Conservation (phyloP, 2,329 filamentous ascomycete species). For the Epichloe sibirici region DNA sequence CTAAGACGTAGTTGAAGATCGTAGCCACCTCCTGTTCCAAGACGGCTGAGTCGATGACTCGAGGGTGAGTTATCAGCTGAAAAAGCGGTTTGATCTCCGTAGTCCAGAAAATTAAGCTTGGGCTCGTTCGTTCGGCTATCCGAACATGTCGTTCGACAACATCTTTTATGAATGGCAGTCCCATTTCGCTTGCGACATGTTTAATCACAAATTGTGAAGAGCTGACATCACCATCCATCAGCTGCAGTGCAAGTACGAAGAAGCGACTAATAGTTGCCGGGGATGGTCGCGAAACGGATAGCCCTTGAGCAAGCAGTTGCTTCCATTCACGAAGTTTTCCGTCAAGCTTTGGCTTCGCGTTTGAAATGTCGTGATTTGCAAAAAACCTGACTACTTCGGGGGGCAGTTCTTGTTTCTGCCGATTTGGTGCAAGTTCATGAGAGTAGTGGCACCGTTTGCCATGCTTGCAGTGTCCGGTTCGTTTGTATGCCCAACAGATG, state of each 20-base stretch:
- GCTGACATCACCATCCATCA: conserved; percentile 12
- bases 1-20: conserved; percentile 23
- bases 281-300: not conserved
- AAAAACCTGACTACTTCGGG: not conserved
- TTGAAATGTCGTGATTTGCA: not conserved
- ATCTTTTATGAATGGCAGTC: conserved; percentile 17
- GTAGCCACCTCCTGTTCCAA: conserved; percentile 25
- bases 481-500: not conserved
- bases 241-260: conserved; percentile 10
- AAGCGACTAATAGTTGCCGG: conserved; percentile 5
- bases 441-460: conserved; percentile 7
- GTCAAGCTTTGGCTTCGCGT: not conserved
- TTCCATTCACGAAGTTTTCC: conserved; percentile 13
- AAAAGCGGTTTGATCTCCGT: conserved; percentile 22
- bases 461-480: conserved; percentile 7
- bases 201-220: conserved; percentile 11
- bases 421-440: not conserved
- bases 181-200: conserved; percentile 15
- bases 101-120: conserved; percentile 12
- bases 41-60: conserved; percentile 23
- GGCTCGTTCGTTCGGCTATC: not conserved
- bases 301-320: conserved; percentile 3
- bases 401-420: not conserved
- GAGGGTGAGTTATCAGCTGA: conserved; percentile 21
- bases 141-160: conserved; percentile 14